A percentile compares a stretch with the other conserved stretches of the same genome.
phyloP scores from a whole-genome alignment of 23 red algal species.

The Cyanidiococcus yangmingshanensis region DNA sequence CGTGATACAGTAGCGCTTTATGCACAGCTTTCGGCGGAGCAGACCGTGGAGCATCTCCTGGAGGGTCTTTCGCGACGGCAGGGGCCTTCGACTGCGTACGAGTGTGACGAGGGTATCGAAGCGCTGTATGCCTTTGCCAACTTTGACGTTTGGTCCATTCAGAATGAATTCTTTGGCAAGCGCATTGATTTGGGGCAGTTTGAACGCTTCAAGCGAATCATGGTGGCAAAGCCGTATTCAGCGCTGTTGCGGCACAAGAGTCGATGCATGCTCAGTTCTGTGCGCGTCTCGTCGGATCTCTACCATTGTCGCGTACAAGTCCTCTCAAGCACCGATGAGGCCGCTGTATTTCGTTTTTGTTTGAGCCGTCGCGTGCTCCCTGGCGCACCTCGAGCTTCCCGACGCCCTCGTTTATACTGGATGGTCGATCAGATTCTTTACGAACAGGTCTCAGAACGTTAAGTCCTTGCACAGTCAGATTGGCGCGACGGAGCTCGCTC shows the following conservation, averaged over 20 bases:
- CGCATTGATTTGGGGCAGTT: conserved; percentile 76
- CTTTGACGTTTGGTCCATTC: conserved; percentile 57
- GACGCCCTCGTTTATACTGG: conserved; percentile 30
- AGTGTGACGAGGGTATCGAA: conserved; percentile 64
- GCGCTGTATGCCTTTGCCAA: conserved; percentile 62
- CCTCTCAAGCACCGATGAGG: neutral
- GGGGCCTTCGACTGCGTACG: neutral
- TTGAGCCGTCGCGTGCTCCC: conserved; percentile 7
- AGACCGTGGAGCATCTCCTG: conserved; percentile 39
- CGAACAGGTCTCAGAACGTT: conserved; percentile 19
- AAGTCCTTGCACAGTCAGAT: neutral
- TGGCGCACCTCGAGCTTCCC: conserved; percentile 27
- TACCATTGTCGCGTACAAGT: conserved; percentile 38
- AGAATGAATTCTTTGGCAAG: conserved; percentile 50
- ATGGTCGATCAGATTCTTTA: conserved; percentile 60
- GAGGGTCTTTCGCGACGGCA: conserved; percentile 36
- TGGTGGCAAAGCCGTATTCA: conserved; percentile 39
- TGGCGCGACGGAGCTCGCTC: neutral
- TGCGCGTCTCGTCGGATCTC: conserved; percentile 24
- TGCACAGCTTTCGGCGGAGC: conserved; percentile 50
- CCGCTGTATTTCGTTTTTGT: neutral
- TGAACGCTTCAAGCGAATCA: conserved; percentile 58
- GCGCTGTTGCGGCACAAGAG: conserved; percentile 34
- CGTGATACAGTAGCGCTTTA: conserved; percentile 54
- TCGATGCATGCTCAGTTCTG: conserved; percentile 32